Percentiles rank a stretch among this genome's conserved stretches.
These are phyloP conservation scores for Cladosporium sp. DNA, from an alignment of 2,329 filamentous ascomycete species.

Conservation along the genomic window DNA sequence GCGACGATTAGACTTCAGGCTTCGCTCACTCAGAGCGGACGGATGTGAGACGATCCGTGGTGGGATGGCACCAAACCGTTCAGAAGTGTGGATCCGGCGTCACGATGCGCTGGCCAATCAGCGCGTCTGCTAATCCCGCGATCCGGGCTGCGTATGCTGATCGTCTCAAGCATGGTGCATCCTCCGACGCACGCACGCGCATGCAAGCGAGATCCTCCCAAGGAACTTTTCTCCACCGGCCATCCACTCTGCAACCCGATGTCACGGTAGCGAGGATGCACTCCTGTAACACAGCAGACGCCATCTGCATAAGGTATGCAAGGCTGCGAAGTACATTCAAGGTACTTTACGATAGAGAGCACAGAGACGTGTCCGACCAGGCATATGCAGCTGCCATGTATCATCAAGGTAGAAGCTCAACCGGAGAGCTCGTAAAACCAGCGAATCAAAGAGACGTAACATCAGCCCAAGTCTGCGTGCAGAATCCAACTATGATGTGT, in stretches of 20 bases:
- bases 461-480: not conserved
- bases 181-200: too few species aligned
- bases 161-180: not conserved
- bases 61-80: not conserved
- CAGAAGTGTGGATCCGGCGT: not conserved
- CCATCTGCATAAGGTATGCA: not conserved
- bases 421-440: not conserved
- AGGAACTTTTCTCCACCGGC: not conserved
- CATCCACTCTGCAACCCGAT: not conserved
- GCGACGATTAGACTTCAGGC: conserved; percentile 4
- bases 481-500: not conserved
- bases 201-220: not conserved
- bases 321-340: not conserved
- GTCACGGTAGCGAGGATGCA: not conserved
- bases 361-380: not conserved
- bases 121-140: not conserved
- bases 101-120: not conserved
- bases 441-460: not conserved
- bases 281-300: not conserved
- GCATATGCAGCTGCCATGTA: not conserved
- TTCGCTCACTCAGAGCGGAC: not conserved
- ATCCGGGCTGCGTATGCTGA: not conserved
- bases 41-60: not conserved
- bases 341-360: not conserved
- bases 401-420: not conserved